Base-by-base conservation (phyloP, 495 filamentous ascomycete species). In the Lindgomyces ingoldianus region DNA sequence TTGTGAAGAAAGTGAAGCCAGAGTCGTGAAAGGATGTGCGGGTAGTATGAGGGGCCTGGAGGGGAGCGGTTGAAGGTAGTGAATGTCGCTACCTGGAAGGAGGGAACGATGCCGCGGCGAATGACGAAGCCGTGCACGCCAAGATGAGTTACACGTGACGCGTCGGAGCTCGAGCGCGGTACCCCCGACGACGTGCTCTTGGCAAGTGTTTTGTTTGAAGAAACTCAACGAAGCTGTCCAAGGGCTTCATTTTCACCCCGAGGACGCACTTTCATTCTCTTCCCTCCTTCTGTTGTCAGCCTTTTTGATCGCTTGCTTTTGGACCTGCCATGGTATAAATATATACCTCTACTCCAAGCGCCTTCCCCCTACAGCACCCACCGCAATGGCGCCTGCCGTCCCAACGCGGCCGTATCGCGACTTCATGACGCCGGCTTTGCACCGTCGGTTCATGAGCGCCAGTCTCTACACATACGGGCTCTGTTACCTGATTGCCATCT, bases 391-490 rank as follows among this genome's bases (percentile, higher is more conserved):
- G 50, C 22, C 62, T 8, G 16, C 42, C 8, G 53, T 59, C n/a
- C 49, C 29, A 41, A 29, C 70, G 30, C 78, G 84, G 52, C 83
- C 83, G 42, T 97, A 96, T 73, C 86, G 93, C 79, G 89, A 96
- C 71, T 92, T 95, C 75, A 77, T 98, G 60, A 96, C 93, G 41
- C 93, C 94, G 33, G 84, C 89, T 42, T 77, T 98, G 55, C 94
- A 98, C 74, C 82, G 90, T 67, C 83, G 91, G 60, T 98, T 97
- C 79, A 86, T 87, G 42, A 82, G 83, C 56, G 90, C 91, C 29
- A 88, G 87, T 47, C 74, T 82, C 33, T 73, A 90, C 41, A 74
- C 89, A 8, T 71, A 93, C 14, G 74, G 80, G 16, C 76, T 90
- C 62, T 90, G 89, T 75, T 98, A 96, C 74, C 24, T 83, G n/a